phyloP scores from a whole-genome alignment of 2,329 filamentous ascomycete species.

The Trematosphaeria pertusa region DNA sequence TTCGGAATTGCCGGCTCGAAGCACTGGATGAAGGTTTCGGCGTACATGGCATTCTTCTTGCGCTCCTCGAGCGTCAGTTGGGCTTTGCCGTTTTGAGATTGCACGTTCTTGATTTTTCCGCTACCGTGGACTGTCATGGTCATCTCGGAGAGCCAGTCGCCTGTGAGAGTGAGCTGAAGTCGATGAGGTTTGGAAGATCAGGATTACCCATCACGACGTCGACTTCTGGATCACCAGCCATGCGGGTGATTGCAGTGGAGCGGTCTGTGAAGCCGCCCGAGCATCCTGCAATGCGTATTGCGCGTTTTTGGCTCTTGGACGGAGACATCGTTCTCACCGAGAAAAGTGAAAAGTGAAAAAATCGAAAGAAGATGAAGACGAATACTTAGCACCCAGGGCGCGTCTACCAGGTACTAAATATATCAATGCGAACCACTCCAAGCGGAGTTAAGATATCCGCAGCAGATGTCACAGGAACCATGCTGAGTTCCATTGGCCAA shows the following conservation, averaged over 20 bases:
- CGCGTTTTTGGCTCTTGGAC: too few species aligned
- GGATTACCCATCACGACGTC: slow-evolving; percentile 35
- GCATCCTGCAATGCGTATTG: slow-evolving; percentile 42
- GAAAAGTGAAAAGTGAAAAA: too few species aligned
- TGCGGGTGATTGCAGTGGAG: slow-evolving; percentile 42
- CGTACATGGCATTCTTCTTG: slow-evolving; percentile 35
- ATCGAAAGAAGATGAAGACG: too few species aligned
- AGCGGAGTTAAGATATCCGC: not conserved
- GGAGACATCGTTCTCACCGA: too few species aligned
- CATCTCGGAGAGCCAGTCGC: slow-evolving; percentile 39
- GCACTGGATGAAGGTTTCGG: slow-evolving; percentile 57
- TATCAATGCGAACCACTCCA: not conserved
- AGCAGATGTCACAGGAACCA: not conserved
- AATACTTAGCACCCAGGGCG: too few species aligned
- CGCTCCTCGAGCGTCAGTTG: slow-evolving; percentile 48
- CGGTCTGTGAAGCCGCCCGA: slow-evolving; percentile 51
- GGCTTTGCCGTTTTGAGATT: slow-evolving; percentile 30
- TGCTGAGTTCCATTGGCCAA: not conserved
- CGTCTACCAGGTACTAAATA: too few species aligned
- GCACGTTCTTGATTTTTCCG: slow-evolving; percentile 45
- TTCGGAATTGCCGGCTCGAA: too few species aligned
- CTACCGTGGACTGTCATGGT: slow-evolving; percentile 38
- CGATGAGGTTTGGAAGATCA: not conserved
- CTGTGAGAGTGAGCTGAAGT: slow-evolving; percentile 9
- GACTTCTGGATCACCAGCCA: slow-evolving; percentile 36